A percentile compares a stretch with the other conserved stretches of the same genome.
phyloP scores from a whole-genome alignment of 345 rosid genomes.

The Citrus sinensis region DVS_A1.0 CM039162.1:31283001-31283500 shows the following conservation, averaged over 20 bases:
- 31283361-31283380: not conserved
- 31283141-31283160: slow-evolving; percentile 24
- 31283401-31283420: not conserved
- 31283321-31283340: slow-evolving; percentile 28
- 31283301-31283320: slow-evolving; percentile 51
- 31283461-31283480: slow-evolving; percentile 33
- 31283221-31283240: too few species aligned
- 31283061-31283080: slow-evolving; percentile 40
- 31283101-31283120: slow-evolving; percentile 44
- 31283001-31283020: not conserved
- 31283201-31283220: not conserved
- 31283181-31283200: not conserved
- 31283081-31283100: slow-evolving; percentile 38
- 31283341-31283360: not conserved
- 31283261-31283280: not conserved
- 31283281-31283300: slow-evolving; percentile 49
- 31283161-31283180: slow-evolving; percentile 8
- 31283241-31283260: too few species aligned
- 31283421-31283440: not conserved
- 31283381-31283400: not conserved
- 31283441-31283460: slow-evolving; percentile 11
- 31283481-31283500: slow-evolving; percentile 24
- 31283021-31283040: not conserved
- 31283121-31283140: slow-evolving; percentile 28
- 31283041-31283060: too few species aligned